These are phyloP conservation scores for Colletotrichum melonis DNA, from an alignment of 2,329 filamentous ascomycete genomes.

Conservation along the genomic window DNA sequence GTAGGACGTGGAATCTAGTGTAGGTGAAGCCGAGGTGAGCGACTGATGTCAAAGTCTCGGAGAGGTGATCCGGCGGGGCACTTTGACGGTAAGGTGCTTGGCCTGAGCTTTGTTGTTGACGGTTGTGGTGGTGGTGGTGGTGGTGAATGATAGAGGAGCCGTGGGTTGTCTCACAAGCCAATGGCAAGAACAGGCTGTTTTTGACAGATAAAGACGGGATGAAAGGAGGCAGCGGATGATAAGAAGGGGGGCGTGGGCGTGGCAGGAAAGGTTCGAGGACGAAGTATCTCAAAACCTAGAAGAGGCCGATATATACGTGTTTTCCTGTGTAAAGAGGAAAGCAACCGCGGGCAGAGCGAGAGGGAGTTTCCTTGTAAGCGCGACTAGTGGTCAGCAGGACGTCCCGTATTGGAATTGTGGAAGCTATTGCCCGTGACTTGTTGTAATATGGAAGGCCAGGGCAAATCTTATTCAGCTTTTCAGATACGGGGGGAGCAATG, in stretches of 20 bases:
- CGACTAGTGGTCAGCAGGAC: constrained; percentile 27
- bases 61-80: constrained; percentile 28
- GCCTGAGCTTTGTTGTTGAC: background rate
- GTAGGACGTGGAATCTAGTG: background rate
- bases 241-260: background rate
- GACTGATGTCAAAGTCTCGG: constrained; percentile 32
- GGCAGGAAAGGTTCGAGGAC: background rate
- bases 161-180: constrained; percentile 22
- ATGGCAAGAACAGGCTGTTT: constrained; percentile 13
- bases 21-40: background rate
- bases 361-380: constrained; percentile 31
- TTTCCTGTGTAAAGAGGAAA: constrained; percentile 1
- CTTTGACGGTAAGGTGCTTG: constrained; percentile 8
- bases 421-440: constrained; percentile 1
- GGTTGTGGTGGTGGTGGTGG: background rate
- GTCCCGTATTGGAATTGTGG: constrained; percentile 22
- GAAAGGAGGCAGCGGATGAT: constrained; percentile 15
- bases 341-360: constrained; percentile 16
- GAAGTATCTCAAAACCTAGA: constrained; percentile 17
- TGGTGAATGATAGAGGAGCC: constrained; percentile 6
- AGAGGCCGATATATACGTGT: constrained; percentile 27
- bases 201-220: constrained; percentile 23
- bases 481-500: background rate
- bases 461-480: background rate
- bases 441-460: background rate